Percentiles rank a stretch among this genome's conserved stretches.
These are phyloP conservation scores for Leccinum longicurvipes DNA, from an alignment of 768 basidiomycete genomes.

Conservation along the genomic window DNA sequence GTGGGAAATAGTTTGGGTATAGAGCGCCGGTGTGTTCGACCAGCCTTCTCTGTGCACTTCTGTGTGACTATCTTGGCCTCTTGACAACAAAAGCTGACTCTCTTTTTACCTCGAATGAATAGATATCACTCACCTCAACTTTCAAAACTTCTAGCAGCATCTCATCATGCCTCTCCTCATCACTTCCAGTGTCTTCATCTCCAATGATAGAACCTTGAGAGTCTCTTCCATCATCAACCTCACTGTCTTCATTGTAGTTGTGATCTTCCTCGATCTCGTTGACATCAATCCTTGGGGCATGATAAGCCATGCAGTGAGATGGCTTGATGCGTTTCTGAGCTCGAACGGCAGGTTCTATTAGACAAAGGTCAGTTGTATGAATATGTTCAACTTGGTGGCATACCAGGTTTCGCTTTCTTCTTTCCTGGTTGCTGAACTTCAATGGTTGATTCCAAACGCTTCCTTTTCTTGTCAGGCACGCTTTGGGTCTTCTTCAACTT, in stretches of 20 bases:
- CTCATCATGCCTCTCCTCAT: background rate
- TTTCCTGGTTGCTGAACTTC: too few species aligned
- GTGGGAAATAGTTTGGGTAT: background rate
- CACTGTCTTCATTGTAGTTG: background rate
- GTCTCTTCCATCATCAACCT: background rate
- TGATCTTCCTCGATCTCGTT: background rate
- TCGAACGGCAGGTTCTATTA: background rate
- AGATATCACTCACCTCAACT: background rate
- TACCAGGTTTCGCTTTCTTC: background rate
- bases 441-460: background rate
- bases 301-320: too few species aligned
- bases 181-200: background rate
- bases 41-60: background rate
- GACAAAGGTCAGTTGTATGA: background rate
- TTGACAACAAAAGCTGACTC: background rate
- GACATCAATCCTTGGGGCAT: background rate
- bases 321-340: too few species aligned
- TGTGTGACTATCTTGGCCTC: background rate
- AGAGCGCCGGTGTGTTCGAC: too few species aligned
- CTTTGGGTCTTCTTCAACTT: background rate
- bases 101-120: background rate
- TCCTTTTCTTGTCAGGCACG: background rate
- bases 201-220: background rate
- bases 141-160: background rate
- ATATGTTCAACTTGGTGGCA: background rate